Evolutionary conservation across 257 asterid species (phyloP), one percentile per base, ranked within the genome.

Genomic region (Nicotiana benthamiana): DNA sequence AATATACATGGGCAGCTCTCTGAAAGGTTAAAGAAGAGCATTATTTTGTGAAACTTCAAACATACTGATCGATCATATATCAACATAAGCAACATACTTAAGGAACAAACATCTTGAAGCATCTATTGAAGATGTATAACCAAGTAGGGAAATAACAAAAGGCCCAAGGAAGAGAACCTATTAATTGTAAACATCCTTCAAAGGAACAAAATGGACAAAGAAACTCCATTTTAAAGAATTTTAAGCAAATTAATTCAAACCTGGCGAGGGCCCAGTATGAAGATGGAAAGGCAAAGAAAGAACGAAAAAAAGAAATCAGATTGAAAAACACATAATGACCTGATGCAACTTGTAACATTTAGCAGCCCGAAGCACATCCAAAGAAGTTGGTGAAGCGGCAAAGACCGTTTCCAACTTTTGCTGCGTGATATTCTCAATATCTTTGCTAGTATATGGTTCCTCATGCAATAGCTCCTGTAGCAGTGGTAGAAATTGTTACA

Each of bases 1-100:
- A 91, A 85, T 89, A 96, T 7, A 94, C 99, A 63, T 96, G 99
- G 80, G 90, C 91, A 80, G 99, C 97, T 86, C 99, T 88, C 98
- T 94, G 93, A 48, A 90, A 87, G 65, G 60, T 28, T 6, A 70
- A 72, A 48, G 52, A 8, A 48, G 51, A 80, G 75, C 46, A 52
- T 40, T 48, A 72, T 13, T 46, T 72, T 24, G 60, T 72, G 40
- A 67, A 53, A 40, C 53, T 27, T 56, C 59, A 46, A 11, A 67
- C 36, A 80, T 28, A 51, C 61, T 79, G 13, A 43, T 22, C 36
- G 13, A 22, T 22, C 36, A 70, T 72, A 40, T 2, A 72, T 46
- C 36, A 46, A 46, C 24, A 72, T 22, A 72, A 46, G 40, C 59
- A 43, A 13, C 12, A 40, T 70, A 43, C 77, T 43, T 6, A 46